Base-by-base conservation (phyloP, 805 yeast genomes). In the Saturnispora quitensis region DNA sequence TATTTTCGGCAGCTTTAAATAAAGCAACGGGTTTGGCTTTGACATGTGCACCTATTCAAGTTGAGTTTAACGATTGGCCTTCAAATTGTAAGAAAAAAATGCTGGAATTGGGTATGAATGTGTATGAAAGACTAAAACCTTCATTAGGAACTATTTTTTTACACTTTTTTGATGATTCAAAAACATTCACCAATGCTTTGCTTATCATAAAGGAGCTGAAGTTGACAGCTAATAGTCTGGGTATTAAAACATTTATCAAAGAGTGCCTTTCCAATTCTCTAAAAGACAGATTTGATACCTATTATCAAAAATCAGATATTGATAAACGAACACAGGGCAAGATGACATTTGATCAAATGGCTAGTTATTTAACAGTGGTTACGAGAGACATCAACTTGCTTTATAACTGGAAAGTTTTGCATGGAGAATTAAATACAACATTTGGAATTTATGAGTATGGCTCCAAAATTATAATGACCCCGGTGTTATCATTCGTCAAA, bases 21-120 rank as follows among this genome's bases (percentile, higher is more conserved):
- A 58, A 55, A 47, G 56, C 63, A 10, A 60, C 58, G 20, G 59
- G 60, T 10, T 45, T 65, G 40, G 64, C 68, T 18, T 53, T 55
- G 28, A 46, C 59, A 13, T 50, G 62, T 22, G 62, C 62, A 61
- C 56, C 62, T 9, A 51, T 62, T 35, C 58, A 55, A 43, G 24
- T 62, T n/a, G 58, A 55, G 12, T 50, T 54, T 24, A 33, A 55
- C n/a, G 55, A 59, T 27, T 66, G 68, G 68, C 69, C 69, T 3
- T 18, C 46, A 2, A 7, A 22, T 10, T 56, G 56, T 33, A 54
- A 53, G 24, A 54, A 52, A 22, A 50, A 53, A 6, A 54, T 63
- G 38, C 24, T 36, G 43, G 38, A 3, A 33, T 56, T 40, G 22
- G 54, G 58, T 45, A 43, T 53, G 45, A 45, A 53, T 22, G 55